phyloP scores from a whole-genome alignment of 345 rosid species.

The Moricandia arvensis region DNA sequence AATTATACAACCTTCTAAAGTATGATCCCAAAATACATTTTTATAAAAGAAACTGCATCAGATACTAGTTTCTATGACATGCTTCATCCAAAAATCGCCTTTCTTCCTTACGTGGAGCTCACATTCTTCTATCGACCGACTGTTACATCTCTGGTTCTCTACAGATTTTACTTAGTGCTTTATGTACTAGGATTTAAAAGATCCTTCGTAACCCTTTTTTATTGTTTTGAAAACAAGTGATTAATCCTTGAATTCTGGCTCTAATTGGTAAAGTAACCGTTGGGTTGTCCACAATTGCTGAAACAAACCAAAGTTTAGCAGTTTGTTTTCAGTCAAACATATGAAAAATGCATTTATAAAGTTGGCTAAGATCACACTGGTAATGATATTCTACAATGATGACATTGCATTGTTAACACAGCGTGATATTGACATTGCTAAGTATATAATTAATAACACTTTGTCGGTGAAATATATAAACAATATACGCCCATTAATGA shows the following conservation, averaged over 20 bases:
- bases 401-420: not conserved
- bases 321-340: not conserved
- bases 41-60: too few species aligned
- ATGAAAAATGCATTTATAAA: not conserved
- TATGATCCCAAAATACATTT: not conserved
- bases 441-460: not conserved
- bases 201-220: not conserved
- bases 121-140: not conserved
- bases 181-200: not conserved
- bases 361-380: not conserved
- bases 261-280: not conserved
- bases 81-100: not conserved
- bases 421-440: not conserved
- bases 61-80: not conserved
- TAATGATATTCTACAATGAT: not conserved
- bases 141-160: not conserved
- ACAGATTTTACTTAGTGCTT: not conserved
- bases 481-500: not conserved
- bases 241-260: too few species aligned
- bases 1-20: too few species aligned
- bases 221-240: not conserved
- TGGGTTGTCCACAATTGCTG: not conserved
- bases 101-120: too few species aligned
- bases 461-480: slow-evolving; percentile 1
- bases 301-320: not conserved